phyloP scores from a whole-genome alignment of 2,329 filamentous ascomycete genomes.

The Ceratocystis alfenasii region DNA sequence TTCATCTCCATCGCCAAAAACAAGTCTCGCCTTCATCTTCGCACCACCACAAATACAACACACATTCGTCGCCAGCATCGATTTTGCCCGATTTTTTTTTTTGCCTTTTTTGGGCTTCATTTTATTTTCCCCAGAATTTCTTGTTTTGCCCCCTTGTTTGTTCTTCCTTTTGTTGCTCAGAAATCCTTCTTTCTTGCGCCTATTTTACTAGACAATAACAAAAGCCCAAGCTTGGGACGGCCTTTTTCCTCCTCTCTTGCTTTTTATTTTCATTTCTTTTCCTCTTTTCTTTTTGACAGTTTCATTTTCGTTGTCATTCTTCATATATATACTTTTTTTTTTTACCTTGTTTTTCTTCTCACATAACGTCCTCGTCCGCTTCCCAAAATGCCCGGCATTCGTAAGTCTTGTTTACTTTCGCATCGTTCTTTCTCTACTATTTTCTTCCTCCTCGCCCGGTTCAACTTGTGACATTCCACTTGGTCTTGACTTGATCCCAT shows the following conservation, averaged over 20 bases:
- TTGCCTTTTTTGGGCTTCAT: conserved; percentile 5
- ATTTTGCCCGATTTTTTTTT: conserved; percentile 1
- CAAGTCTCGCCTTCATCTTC: not conserved
- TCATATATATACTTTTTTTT: conserved; percentile 11
- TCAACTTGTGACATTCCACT: not conserved
- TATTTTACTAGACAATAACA: conserved; percentile 16
- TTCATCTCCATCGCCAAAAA: not conserved
- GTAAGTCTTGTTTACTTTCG: conserved; percentile 13
- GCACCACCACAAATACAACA: not conserved
- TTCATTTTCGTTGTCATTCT: conserved; percentile 12
- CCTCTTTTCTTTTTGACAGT: conserved; percentile 1
- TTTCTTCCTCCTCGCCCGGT: not conserved
- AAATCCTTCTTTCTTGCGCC: conserved; percentile 2
- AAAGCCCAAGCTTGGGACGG: conserved; percentile 5
- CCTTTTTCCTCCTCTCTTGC: conserved; percentile 8
- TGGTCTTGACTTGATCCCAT: not conserved
- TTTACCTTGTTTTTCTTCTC: not conserved
- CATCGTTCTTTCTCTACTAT: not conserved
- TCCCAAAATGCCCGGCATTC: conserved; percentile 21
- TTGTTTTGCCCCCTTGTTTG: conserved; percentile 2
- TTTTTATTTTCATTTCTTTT: conserved; percentile 12
- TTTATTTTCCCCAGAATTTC: conserved; percentile 11
- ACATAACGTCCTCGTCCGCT: not conserved
- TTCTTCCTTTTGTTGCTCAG: conserved; percentile 7
- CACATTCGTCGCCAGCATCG: not conserved